These are phyloP conservation scores for Metschnikowia drakensbergensis DNA, from an alignment of 805 yeast species.

Conservation along the genomic window DNA sequence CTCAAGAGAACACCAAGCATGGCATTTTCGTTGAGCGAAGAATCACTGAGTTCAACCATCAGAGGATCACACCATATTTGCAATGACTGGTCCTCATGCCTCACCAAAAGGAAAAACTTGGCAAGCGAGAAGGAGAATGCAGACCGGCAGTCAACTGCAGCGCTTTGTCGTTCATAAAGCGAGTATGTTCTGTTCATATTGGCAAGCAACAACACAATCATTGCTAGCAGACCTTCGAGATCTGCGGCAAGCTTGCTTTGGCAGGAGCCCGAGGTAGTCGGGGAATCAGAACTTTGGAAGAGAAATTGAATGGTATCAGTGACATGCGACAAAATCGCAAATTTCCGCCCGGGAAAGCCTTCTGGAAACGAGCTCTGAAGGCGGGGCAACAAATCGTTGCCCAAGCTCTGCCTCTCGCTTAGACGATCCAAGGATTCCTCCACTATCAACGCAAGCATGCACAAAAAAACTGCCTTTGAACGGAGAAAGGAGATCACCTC, in stretches of 20 bases:
- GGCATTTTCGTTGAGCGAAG: conserved; percentile 16
- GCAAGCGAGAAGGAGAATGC: conserved; percentile 21
- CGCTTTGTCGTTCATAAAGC: conserved; percentile 18
- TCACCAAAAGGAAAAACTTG: conserved; percentile 18
- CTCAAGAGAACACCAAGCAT: conserved; percentile 30
- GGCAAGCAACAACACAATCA: conserved; percentile 13
- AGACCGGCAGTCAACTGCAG: conserved; percentile 14
- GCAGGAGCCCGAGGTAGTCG: conserved; percentile 6
- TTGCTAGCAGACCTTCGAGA: conserved; percentile 12
- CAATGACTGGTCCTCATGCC: conserved; percentile 12
- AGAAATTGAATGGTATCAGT: conserved; percentile 3
- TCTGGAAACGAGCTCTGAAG: conserved; percentile 1
- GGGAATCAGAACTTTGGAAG: conserved; percentile 10
- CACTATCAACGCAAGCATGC: conserved; percentile 29
- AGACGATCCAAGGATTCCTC: conserved; percentile 27
- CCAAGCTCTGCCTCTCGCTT: conserved; percentile 1
- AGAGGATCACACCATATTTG: conserved; percentile 38
- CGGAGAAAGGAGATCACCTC: conserved; percentile 17
- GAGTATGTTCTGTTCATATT: conserved; percentile 23
- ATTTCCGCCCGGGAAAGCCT: conserved; percentile 3
- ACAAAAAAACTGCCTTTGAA: conserved; percentile 26
- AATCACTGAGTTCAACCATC: conserved; percentile 18
- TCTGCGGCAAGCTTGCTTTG: conserved; percentile 3
- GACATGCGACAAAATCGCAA: conserved; percentile 1
- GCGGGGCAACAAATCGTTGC: conserved; percentile 1